These are phyloP conservation scores for Logfia minima DNA, from an alignment of 129 eudicot species.

Conservation along the genomic window DNA sequence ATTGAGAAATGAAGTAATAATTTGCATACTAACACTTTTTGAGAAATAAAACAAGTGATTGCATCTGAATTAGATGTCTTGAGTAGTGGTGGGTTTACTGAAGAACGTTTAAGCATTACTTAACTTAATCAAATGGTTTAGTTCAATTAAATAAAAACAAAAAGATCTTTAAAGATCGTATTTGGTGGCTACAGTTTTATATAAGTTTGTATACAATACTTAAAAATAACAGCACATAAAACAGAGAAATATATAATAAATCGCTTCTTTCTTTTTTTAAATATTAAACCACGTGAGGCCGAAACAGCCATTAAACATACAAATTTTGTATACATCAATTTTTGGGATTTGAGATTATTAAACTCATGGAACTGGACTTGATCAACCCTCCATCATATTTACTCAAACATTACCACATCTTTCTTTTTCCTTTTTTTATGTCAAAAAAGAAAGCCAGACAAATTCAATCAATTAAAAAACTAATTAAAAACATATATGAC, in stretches of 20 bases:
- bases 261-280: neutral
- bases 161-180: neutral
- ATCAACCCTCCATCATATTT: conserved; percentile 26
- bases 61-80: neutral
- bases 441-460: neutral
- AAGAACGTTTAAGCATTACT: conserved; percentile 2
- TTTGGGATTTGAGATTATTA: conserved; percentile 10
- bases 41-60: neutral
- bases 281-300: neutral
- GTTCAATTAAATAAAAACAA: neutral
- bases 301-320: conserved; percentile 5
- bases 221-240: neutral
- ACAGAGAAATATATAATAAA: neutral
- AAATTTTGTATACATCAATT: conserved; percentile 1
- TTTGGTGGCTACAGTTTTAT: neutral
- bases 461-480: neutral
- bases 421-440: neutral
- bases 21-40: too few species aligned
- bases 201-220: too few species aligned
- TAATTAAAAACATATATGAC: conserved; percentile 8
- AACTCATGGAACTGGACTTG: neutral
- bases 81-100: conserved; percentile 11
- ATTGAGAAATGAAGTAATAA: too few species aligned
- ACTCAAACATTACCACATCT: conserved; percentile 19
- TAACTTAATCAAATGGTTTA: neutral